A percentile compares a stretch with the other conserved stretches of the same genome.
phyloP scores from a whole-genome alignment of 768 basidiomycete genomes.

The Trametes cingulata region DNA sequence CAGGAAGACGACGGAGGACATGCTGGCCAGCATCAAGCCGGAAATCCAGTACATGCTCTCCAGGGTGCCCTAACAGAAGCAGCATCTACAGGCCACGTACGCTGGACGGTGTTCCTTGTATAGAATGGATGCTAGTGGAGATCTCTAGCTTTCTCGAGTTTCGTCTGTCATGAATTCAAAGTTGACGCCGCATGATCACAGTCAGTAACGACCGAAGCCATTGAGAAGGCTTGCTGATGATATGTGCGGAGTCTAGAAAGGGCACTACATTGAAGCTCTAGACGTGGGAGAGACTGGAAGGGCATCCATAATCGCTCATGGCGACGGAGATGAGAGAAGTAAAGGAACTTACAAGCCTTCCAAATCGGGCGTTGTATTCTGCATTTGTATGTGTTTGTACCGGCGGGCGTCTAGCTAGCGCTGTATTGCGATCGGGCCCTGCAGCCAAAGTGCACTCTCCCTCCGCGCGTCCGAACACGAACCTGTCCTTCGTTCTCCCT shows the following conservation, averaged over 20 bases:
- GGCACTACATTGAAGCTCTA: neutral
- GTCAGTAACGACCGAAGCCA: too few relatives aligned
- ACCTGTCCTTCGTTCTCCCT: neutral
- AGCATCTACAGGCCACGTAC: too few relatives aligned
- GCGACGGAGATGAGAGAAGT: neutral
- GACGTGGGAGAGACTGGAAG: neutral
- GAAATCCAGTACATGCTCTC: slow-evolving; percentile 36
- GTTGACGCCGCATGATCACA: too few relatives aligned
- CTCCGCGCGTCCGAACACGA: neutral
- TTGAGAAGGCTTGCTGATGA: too few relatives aligned
- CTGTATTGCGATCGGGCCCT: neutral
- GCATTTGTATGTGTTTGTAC: slow-evolving; percentile 1
- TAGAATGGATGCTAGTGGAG: too few relatives aligned
- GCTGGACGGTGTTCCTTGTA: too few relatives aligned
- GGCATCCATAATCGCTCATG: too few relatives aligned
- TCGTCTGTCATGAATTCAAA: too few relatives aligned
- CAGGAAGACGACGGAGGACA: slow-evolving; percentile 39
- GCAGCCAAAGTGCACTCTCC: neutral
- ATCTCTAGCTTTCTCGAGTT: too few relatives aligned
- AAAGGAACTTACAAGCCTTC: neutral
- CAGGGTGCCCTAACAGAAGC: neutral
- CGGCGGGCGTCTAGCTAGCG: neutral
- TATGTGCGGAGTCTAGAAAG: too few relatives aligned
- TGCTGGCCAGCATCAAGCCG: slow-evolving; percentile 44
- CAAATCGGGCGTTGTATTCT: neutral